Percentiles rank a stretch among this genome's conserved stretches.
Evolutionary conservation across 2,329 filamentous ascomycete species (phyloP).

Genomic region (Emydomyces testavorans): DNA sequence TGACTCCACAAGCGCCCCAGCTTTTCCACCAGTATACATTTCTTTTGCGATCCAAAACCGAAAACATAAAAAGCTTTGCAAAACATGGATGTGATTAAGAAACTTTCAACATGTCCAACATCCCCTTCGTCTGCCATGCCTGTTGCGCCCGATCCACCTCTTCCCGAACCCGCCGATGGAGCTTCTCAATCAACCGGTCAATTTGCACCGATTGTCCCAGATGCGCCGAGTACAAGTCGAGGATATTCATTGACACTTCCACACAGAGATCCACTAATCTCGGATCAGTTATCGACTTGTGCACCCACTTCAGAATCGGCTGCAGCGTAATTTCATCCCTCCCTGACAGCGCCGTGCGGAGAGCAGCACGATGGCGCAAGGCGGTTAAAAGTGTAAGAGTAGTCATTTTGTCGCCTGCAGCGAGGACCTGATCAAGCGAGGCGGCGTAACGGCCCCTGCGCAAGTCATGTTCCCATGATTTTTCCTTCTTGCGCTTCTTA

Average conservation of each 20-base stretch:
- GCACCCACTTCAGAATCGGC: conserved; percentile 73
- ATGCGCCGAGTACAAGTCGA: conserved; percentile 80
- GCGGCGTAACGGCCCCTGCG: conserved; percentile 64
- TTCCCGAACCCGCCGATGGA: conserved; percentile 59
- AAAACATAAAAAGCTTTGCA: neutral
- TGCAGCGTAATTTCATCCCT: conserved; percentile 71
- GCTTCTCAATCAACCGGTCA: conserved; percentile 54
- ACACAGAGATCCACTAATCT: conserved; percentile 69
- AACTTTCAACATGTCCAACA: conserved; percentile 62
- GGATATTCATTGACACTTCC: conserved; percentile 67
- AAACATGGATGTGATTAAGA: neutral
- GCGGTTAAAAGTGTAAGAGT: conserved; percentile 70
- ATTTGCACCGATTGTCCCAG: conserved; percentile 63
- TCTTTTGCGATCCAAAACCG: neutral
- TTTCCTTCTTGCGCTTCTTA: conserved; percentile 53
- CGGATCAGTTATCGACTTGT: conserved; percentile 69
- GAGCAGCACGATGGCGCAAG: conserved; percentile 74
- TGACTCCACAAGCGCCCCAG: conserved; percentile 1
- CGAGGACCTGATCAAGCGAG: conserved; percentile 69
- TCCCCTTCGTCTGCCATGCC: conserved; percentile 70
- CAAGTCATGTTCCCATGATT: conserved; percentile 69
- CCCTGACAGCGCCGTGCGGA: conserved; percentile 66
- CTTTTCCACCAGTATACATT: neutral
- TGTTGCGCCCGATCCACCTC: conserved; percentile 76
- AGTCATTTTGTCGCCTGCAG: conserved; percentile 46